phyloP scores from a whole-genome alignment of 1,139 yeast genomes.

The Protomyces inundatus region DNA sequence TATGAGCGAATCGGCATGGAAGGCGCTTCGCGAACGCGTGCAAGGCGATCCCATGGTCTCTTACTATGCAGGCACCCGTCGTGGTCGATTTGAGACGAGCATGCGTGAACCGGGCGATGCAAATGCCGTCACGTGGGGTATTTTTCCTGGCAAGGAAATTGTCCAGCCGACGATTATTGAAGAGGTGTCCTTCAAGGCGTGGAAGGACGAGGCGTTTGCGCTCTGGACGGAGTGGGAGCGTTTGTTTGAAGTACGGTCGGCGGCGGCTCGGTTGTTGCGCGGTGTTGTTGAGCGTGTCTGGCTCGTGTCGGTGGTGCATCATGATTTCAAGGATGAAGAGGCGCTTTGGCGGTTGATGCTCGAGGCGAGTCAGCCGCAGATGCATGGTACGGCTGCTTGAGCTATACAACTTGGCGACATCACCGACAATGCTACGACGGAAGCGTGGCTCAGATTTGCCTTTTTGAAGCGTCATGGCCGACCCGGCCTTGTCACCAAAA shows the following conservation, averaged over 20 bases:
- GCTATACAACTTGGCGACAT: not conserved
- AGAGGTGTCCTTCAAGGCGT: constrained; percentile 79
- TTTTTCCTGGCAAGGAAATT: constrained; percentile 78
- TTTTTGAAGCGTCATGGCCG: constrained; percentile 19
- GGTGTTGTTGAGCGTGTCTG: constrained; percentile 58
- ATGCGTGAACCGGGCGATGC: constrained; percentile 48
- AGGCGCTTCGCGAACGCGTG: constrained; percentile 39
- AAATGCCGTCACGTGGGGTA: constrained; percentile 95
- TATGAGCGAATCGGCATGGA: constrained; percentile 67
- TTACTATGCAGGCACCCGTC: constrained; percentile 63
- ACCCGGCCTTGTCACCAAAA: not conserved
- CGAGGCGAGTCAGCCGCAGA: not conserved
- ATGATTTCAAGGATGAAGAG: constrained; percentile 67
- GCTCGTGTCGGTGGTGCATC: constrained; percentile 78
- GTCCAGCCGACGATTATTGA: constrained; percentile 85
- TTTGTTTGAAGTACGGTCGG: constrained; percentile 57
- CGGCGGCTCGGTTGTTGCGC: constrained; percentile 57
- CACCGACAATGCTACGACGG: not conserved
- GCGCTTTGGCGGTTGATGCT: constrained; percentile 64
- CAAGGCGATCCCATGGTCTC: constrained; percentile 55
- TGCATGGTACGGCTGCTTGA: not conserved
- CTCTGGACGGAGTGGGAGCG: constrained; percentile 92
- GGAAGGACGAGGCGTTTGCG: constrained; percentile 90
- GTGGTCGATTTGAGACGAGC: constrained; percentile 57
- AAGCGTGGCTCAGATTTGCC: constrained; percentile 23